Evolutionary conservation across 768 basidiomycete genomes (phyloP).

Genomic region (Favolaschia claudopus): DNA sequence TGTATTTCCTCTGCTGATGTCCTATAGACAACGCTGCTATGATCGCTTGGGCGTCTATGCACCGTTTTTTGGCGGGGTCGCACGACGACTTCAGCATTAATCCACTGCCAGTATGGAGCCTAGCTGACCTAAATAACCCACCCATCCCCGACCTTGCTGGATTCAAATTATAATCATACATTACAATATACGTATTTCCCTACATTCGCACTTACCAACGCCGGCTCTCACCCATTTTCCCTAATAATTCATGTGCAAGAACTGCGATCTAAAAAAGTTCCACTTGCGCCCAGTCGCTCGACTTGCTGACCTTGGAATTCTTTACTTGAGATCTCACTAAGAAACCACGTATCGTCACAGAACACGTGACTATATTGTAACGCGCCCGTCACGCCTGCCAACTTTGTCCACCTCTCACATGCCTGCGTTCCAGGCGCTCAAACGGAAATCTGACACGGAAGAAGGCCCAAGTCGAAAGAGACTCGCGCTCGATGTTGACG

Average conservation of each 20-base stretch:
- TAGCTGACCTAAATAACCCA: slow-evolving; percentile 57
- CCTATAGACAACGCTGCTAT: slow-evolving; percentile 91
- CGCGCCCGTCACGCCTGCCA: not conserved
- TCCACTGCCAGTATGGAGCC: slow-evolving; percentile 77
- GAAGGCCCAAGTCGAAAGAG: slow-evolving; percentile 41
- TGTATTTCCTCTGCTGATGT: not conserved
- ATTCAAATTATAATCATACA: not conserved
- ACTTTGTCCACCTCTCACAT: slow-evolving; percentile 24
- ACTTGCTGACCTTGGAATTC: no score
- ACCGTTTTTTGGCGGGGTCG: slow-evolving; percentile 72
- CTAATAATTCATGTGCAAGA: no score
- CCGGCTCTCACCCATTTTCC: no score
- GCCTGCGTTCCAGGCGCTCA: slow-evolving; percentile 45
- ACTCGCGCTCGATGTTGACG: slow-evolving; percentile 28
- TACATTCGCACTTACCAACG: no score
- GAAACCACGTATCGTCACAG: no score
- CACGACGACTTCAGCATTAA: slow-evolving; percentile 68
- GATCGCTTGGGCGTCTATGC: slow-evolving; percentile 93
- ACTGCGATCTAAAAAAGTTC: no score
- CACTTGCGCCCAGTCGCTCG: no score
- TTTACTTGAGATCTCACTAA: no score
- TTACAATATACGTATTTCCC: not conserved
- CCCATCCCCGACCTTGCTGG: no score
- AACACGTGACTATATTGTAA: slow-evolving; percentile 20
- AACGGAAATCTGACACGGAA: slow-evolving; percentile 43